Evolutionary conservation across 73 alveolate genomes (phyloP), one percentile per base, ranked within the genome.

Genomic region (Symbiodinium natans): DNA sequence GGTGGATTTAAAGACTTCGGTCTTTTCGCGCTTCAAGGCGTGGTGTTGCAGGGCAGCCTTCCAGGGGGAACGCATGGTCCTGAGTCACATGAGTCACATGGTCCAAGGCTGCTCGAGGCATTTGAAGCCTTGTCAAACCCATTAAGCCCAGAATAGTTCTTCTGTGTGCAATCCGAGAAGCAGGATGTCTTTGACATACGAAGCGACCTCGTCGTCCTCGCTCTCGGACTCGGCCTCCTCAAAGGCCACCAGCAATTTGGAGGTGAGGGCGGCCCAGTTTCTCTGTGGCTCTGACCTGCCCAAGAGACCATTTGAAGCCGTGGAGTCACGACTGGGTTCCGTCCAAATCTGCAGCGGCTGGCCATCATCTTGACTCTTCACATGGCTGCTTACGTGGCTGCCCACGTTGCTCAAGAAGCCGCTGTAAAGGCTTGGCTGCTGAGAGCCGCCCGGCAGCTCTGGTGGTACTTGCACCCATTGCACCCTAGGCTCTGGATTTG

Each of bases 151-250:
- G n/a, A n/a, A n/a, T n/a, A n/a, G n/a, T n/a, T n/a, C n/a, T n/a
- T n/a, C n/a, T n/a, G n/a, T n/a, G n/a, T n/a, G n/a, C n/a, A n/a
- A 29, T 1, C 36, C 80, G 36, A 29, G 80, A 8, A 8, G 33
- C 80, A 63, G 80, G 19, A 63, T 63, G 80, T 63, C 80, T 63
- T 63, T 63, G 80, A 63, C 80, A 63, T 63, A 63, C 11, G 80
- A 63, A 9, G 36, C 36, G 80, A 63, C 80, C 13, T 63, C 38
- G 11, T 63, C 80, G 36, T 63, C 80, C 36, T 63, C 80, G 36
- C 80, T 63, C 36, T 63, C 80, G 4, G 80, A 63, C 80, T 63
- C 40, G 36, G 38, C 31, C 11, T 23, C 39, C 36, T 27, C 1
- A n/a, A 13, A 9, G 29, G 38, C 27, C 17, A 9, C 33, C 80